Base-by-base conservation (phyloP, 805 yeast genomes). In the Suhomyces canberraensis region DNA sequence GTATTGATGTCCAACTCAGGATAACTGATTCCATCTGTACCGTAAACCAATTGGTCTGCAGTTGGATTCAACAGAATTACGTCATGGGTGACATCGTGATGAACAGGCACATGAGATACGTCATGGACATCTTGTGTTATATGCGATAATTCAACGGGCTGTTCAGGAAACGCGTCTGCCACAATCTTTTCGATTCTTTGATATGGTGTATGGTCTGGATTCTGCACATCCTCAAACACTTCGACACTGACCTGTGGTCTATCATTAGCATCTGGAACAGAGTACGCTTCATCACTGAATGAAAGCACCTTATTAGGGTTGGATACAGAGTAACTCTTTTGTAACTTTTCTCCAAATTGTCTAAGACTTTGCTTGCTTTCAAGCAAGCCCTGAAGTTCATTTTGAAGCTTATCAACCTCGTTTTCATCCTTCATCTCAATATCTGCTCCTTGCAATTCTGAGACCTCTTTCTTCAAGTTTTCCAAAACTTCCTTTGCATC, bases 201-300 rank as follows among this genome's bases (percentile, higher is more conserved):
- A 27, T 50, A 44, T 5, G 51, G 44, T n/a, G 33, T 31, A 4
- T 35, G 25, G 35, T 58, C 60, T 8, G 45, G 45, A 20, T 51
- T 44, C 15, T 44, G 34, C 8, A 51, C 58, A 33, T 60, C 59
- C 37, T 54, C 61, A 33, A 50, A 47, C 14, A 37, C 45, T 4
- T 52, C 54, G 1, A 51, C 54, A 15, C 47, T 26, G 3, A 47
- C 28, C 8, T 35, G 37, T 4, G 51, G 51, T 8, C 46, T 26
- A 16, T 29, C 32, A 1, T 37, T 26, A 14, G 38, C 39, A 13
- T 32, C 30, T 7, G 38, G 35, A 4, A 15, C 29, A 11, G 36
- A 28, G 41, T 44, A 55, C 15, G 28, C 33, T 5, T 41, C 41
- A 24, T 39, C 40, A 25, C 47, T 45, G 32, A 57, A 34, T 9